phyloP scores from a whole-genome alignment of 192 early-diverging fungal species.

The Podochytrium sp. region DNA sequence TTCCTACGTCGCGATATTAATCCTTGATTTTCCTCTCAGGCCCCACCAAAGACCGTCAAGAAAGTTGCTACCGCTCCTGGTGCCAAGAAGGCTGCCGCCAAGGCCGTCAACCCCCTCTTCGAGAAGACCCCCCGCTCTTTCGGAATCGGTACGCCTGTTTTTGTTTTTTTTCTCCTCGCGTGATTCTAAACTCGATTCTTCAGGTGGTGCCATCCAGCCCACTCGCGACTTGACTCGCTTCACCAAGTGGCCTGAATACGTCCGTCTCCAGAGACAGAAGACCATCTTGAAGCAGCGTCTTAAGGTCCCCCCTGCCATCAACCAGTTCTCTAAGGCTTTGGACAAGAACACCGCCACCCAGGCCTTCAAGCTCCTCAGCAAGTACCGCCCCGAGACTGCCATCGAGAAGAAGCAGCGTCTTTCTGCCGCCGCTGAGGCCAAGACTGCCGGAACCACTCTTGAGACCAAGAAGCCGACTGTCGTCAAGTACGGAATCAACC shows the following conservation, averaged over 20 bases:
- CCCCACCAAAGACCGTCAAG: slow-evolving; percentile 57
- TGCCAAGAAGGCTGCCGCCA: slow-evolving; percentile 67
- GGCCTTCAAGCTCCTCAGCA: slow-evolving; percentile 97
- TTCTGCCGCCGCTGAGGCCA: slow-evolving; percentile 81
- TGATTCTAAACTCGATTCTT: neutral
- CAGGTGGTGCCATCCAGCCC: slow-evolving; percentile 95
- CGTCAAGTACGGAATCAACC: slow-evolving; percentile 99
- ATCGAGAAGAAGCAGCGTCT: slow-evolving; percentile 95
- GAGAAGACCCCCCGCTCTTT: slow-evolving; percentile 95
- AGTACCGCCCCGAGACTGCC: slow-evolving; percentile 99
- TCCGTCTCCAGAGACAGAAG: slow-evolving; percentile 98
- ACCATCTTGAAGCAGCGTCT: slow-evolving; percentile 96
- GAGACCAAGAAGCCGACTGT: slow-evolving; percentile 91
- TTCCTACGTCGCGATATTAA: neutral
- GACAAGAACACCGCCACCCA: slow-evolving; percentile 99
- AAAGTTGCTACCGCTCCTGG: slow-evolving; percentile 92
- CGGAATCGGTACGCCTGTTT: slow-evolving; percentile 75
- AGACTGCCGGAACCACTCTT: slow-evolving; percentile 86
- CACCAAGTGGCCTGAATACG: slow-evolving; percentile 99
- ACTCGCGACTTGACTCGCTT: slow-evolving; percentile 93
- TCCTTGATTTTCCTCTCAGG: slow-evolving; percentile 1
- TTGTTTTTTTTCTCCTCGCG: slow-evolving; percentile 24
- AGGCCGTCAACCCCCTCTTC: slow-evolving; percentile 84
- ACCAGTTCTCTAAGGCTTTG: slow-evolving; percentile 97
- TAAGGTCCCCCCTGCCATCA: slow-evolving; percentile 99